Evolutionary conservation across 176 grass and related monocot species (phyloP).

Genomic region (Triticum timopheevii): DNA sequence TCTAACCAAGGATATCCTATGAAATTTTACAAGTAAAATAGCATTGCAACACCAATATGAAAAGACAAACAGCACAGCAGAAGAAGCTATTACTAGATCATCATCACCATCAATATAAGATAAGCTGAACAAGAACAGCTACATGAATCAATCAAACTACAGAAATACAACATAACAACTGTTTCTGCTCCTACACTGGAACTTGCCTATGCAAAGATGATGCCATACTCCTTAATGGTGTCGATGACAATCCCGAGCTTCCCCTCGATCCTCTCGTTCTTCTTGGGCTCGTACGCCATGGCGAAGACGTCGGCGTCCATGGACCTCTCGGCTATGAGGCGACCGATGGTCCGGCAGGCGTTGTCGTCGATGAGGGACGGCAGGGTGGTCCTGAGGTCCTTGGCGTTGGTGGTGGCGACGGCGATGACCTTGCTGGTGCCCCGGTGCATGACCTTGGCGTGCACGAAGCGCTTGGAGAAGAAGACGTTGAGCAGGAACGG

Average conservation of each 20-base stretch:
- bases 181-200: constrained; percentile 16
- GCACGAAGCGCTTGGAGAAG: constrained; percentile 90
- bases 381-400: constrained; percentile 76
- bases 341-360: constrained; percentile 74
- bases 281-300: constrained; percentile 73
- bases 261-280: constrained; percentile 78
- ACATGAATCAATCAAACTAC: not conserved
- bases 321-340: constrained; percentile 83
- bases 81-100: not conserved
- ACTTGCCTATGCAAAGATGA: constrained; percentile 74
- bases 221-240: constrained; percentile 82
- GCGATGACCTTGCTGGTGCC: constrained; percentile 94
- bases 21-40: not conserved
- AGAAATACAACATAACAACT: not conserved
- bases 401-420: constrained; percentile 79
- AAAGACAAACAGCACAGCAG: not conserved
- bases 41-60: not conserved
- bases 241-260: constrained; percentile 77
- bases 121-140: constrained; percentile 7
- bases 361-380: constrained; percentile 62
- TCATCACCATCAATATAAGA: not conserved
- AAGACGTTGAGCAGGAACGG: constrained; percentile 90
- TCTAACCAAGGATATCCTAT: not conserved
- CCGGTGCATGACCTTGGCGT: constrained; percentile 85
- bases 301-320: constrained; percentile 91